Base-by-base conservation (phyloP, 1,284 basidiomycete genomes). In the Tylopilus sp. region DNA sequence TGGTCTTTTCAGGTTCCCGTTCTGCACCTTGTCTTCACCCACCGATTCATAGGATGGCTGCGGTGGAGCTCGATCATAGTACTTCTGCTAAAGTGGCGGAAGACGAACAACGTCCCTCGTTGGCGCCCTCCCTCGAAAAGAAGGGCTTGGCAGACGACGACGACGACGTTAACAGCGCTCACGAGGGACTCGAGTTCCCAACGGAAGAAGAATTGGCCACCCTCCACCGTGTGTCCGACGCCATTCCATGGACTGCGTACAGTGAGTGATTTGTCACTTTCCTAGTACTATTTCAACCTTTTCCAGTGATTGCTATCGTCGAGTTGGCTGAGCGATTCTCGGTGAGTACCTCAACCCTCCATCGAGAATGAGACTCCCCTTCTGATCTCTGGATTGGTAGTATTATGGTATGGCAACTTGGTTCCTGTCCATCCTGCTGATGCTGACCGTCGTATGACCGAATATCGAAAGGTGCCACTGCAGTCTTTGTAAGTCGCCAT, bases 281-380 rank as follows among this genome's bases (percentile, higher is more conserved):
- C 48, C 16, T 48, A 45, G 6, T 58, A 51, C 13, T 23, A n/a
- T 19, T 4, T 28, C 23, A 9, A 56, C 44, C 7, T 16, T 13
- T n/a, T 16, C 29, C 28, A 86, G 83, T 86, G 49, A 86, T 90
- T 41, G 86, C 84, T 4, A 50, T 81, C 29, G 74, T 88, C 31
- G 86, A 90, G 65, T 61, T 86, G 37, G 84, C 84, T 4, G 88
- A 90, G 61, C 80, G 87, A 18, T 90, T 91, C 67, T 89, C 86
- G 11, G 79, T 80, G 55, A 44, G 76, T 43, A 0, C 25, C 33
- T 25, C 18, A 29, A 36, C 44, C 5, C 6, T 5, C 13, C 35
- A 15, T 47, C 3, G 19, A 31, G 21, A 21, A 15, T 23, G 31
- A 15, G 28, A 8, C 5, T 25, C 35, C 28, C 13, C 19, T 15